Conservation (phyloP, 1,284 basidiomycete genomes). For the Baeospora myosura region DNA sequence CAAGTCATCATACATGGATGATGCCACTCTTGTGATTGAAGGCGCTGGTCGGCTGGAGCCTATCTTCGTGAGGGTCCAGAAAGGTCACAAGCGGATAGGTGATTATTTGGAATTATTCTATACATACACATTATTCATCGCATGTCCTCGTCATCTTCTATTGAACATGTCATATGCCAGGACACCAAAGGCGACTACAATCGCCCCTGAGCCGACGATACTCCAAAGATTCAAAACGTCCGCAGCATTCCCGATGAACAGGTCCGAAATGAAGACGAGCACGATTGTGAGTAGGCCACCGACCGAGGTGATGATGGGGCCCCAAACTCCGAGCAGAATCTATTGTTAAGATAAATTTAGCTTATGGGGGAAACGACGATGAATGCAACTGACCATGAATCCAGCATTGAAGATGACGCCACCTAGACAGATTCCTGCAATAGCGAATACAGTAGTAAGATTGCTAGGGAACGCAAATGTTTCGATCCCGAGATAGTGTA, state of each 20-base stretch:
- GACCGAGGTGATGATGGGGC: conserved; percentile 78
- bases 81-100: too few relatives aligned
- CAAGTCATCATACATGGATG: too few relatives aligned
- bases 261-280: conserved; percentile 68
- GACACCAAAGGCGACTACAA: conserved; percentile 67
- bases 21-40: too few relatives aligned
- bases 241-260: conserved; percentile 50
- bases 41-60: too few relatives aligned
- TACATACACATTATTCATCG: background rate
- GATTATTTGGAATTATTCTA: background rate
- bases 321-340: conserved; percentile 77
- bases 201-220: conserved; percentile 59
- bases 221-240: conserved; percentile 57
- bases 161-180: conserved; percentile 63
- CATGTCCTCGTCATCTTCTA: conserved; percentile 13
- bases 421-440: conserved; percentile 55
- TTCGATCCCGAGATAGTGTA: conserved; percentile 55
- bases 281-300: conserved; percentile 81
- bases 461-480: conserved; percentile 52
- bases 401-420: conserved; percentile 72
- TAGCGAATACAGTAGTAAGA: conserved; percentile 33
- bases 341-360: conserved; percentile 22
- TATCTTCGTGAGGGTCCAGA: too few relatives aligned
- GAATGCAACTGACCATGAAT: conserved; percentile 53
- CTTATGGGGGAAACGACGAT: conserved; percentile 5